Conservation (phyloP, 148 eudicot species). For the Linanthus parryae region DNA sequence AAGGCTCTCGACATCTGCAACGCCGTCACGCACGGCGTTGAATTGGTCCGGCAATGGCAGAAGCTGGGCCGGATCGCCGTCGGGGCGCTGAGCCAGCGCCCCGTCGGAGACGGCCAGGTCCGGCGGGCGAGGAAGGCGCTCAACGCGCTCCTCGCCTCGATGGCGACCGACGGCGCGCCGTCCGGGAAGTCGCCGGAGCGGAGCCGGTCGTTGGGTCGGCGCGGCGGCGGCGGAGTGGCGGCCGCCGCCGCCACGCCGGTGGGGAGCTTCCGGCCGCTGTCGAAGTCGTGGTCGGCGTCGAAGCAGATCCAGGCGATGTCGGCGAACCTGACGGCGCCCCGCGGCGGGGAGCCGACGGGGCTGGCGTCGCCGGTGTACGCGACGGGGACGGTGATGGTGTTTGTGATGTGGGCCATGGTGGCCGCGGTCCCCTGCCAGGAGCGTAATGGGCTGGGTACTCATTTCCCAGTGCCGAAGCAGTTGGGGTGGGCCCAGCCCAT, state of each 20-base stretch:
- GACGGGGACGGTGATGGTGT: slow-evolving; percentile 51
- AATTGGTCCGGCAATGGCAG: slow-evolving; percentile 46
- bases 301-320: slow-evolving; percentile 73
- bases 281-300: slow-evolving; percentile 77
- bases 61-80: slow-evolving; percentile 56
- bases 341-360: slow-evolving; percentile 55
- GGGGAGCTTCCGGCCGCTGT: slow-evolving; percentile 47
- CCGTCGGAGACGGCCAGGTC: slow-evolving; percentile 72
- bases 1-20: slow-evolving; percentile 78
- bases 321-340: slow-evolving; percentile 56
- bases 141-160: slow-evolving; percentile 40
- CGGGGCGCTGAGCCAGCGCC: slow-evolving; percentile 39
- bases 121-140: slow-evolving; percentile 60
- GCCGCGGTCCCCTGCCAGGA: slow-evolving; percentile 83
- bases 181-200: slow-evolving; percentile 52
- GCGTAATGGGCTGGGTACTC: slow-evolving; percentile 52
- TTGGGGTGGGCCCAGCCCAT: slow-evolving; percentile 54
- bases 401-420: slow-evolving; percentile 81
- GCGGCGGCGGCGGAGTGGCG: slow-evolving; percentile 22
- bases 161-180: slow-evolving; percentile 53
- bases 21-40: slow-evolving; percentile 62
- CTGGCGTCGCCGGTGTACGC: slow-evolving; percentile 58
- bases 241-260: slow-evolving; percentile 18
- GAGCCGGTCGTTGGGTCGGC: slow-evolving; percentile 62
- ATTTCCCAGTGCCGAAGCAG: slow-evolving; percentile 52